Conservation (phyloP, 306 rosid genomes). For the Senna tora region DNA sequence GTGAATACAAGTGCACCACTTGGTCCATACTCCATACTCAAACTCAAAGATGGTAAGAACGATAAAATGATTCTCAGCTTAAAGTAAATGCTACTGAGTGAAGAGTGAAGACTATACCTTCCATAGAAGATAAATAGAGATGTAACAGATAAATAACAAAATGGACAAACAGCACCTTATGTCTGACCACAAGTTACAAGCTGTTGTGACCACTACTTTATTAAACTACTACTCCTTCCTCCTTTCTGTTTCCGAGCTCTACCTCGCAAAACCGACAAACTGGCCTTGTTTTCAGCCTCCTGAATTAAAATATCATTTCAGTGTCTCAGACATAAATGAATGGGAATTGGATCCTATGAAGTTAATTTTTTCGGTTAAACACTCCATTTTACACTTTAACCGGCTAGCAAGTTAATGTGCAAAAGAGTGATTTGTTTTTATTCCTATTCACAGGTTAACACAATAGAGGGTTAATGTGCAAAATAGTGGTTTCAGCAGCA, state of each 20-base stretch:
- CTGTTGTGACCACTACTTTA: neutral
- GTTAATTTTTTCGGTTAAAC: no score
- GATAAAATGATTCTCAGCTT: conserved; percentile 8
- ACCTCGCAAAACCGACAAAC: conserved; percentile 40
- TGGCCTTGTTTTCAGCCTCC: conserved; percentile 50
- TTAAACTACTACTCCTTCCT: conserved; percentile 25
- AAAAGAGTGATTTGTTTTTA: no score
- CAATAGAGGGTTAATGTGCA: no score
- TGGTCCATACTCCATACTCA: conserved; percentile 7
- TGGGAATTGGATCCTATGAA: no score
- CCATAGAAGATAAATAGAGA: conserved; percentile 31
- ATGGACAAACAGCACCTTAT: conserved; percentile 9
- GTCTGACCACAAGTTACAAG: conserved; percentile 8
- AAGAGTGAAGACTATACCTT: conserved; percentile 17
- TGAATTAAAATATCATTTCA: conserved; percentile 35
- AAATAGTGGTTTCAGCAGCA: no score
- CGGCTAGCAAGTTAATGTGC: no score
- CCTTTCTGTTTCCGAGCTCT: conserved; percentile 47
- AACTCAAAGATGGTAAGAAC: neutral
- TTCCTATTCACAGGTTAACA: no score
- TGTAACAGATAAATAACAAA: neutral
- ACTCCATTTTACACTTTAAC: no score
- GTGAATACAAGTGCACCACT: neutral
- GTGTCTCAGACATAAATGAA: conserved; percentile 21
- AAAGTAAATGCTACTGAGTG: conserved; percentile 22